A percentile compares a stretch with the other conserved stretches of the same genome.
These are phyloP conservation scores for Erythrobasidium hasegawianum DNA, from an alignment of 1,284 basidiomycete species.

Conservation along the genomic window DNA sequence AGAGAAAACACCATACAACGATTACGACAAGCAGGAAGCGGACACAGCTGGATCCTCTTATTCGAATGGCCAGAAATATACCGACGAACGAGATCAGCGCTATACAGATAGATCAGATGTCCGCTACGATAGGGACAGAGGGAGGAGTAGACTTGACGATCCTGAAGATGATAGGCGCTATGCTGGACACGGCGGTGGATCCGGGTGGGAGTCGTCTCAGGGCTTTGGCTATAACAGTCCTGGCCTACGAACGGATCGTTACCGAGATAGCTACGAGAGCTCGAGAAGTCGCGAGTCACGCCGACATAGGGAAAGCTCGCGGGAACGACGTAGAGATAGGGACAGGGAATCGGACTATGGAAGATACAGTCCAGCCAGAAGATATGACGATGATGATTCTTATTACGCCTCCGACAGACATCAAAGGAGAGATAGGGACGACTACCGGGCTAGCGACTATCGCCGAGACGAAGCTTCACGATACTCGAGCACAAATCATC, in stretches of 20 bases:
- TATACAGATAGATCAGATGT: not conserved
- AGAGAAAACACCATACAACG: not conserved
- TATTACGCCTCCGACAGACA: too few species aligned
- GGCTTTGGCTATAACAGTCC: not conserved
- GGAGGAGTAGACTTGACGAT: not conserved
- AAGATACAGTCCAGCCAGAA: too few species aligned
- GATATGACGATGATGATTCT: too few species aligned
- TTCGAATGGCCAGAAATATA: not conserved
- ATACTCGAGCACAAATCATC: not conserved
- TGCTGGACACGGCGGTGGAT: not conserved
- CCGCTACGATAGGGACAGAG: not conserved
- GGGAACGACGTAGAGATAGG: slow-evolving; percentile 4
- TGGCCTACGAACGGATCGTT: not conserved
- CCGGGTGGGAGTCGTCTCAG: not conserved
- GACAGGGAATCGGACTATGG: not conserved
- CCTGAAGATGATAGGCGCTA: slow-evolving; percentile 5
- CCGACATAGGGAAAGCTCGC: slow-evolving; percentile 1
- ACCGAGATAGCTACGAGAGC: not conserved
- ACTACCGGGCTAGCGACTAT: not conserved
- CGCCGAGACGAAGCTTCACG: not conserved
- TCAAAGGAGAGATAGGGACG: too few species aligned
- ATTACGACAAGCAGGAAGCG: not conserved
- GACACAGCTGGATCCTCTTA: too few species aligned
- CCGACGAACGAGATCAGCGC: not conserved
- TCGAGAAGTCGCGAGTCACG: not conserved